Percentiles rank a stretch among this genome's conserved stretches.
phyloP scores from a whole-genome alignment of 169 alveolate genomes.

The Eimeria acervulina region DNA sequence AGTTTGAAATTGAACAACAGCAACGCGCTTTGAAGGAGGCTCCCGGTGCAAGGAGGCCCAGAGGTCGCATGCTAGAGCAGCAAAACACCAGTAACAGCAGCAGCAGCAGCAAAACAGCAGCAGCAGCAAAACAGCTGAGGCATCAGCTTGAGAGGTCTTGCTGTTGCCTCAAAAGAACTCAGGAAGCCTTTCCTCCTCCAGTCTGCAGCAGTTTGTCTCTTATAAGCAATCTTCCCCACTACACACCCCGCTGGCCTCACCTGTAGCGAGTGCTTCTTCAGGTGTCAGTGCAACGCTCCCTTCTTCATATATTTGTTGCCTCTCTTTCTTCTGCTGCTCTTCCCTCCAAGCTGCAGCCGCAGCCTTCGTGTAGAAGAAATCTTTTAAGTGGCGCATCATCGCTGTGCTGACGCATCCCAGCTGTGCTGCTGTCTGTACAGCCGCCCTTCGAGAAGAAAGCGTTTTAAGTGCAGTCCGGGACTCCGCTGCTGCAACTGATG shows the following conservation, averaged over 20 bases:
- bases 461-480: not conserved
- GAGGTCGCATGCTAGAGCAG: slow-evolving; percentile 39
- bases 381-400: not conserved
- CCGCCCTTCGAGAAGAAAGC: slow-evolving; percentile 30
- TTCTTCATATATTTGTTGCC: not conserved
- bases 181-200: not conserved
- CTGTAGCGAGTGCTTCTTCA: slow-evolving; percentile 71
- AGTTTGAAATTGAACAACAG: slow-evolving; percentile 23
- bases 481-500: slow-evolving; percentile 16
- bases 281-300: not conserved
- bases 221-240: not conserved
- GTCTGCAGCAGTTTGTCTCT: not conserved
- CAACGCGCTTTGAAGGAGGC: not conserved
- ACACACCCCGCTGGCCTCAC: not conserved
- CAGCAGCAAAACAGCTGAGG: not conserved
- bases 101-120: not conserved
- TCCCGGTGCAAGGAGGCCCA: slow-evolving; percentile 65
- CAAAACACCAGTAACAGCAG: slow-evolving; percentile 24
- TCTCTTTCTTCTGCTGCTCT: not conserved
- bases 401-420: not conserved
- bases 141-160: not conserved
- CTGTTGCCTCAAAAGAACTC: not conserved
- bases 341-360: not conserved
- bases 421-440: slow-evolving; percentile 61
- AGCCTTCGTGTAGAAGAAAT: not conserved